Conservation (phyloP, 1,139 yeast species). For the Schwanniomyces etchellsii region DNA sequence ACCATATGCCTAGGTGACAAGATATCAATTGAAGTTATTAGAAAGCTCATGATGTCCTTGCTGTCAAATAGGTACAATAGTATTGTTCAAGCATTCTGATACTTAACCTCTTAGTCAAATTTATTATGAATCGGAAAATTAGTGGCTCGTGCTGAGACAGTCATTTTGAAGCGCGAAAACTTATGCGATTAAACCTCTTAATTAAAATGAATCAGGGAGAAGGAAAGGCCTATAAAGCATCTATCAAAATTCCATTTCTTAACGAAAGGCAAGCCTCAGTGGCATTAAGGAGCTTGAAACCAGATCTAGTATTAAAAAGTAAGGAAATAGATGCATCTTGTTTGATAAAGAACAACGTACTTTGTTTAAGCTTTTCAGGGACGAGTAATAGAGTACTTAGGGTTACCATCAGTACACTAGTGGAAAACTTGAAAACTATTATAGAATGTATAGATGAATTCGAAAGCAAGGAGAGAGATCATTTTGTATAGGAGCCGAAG, state of each 20-base stretch:
- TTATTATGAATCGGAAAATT: too few relatives aligned
- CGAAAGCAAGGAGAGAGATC: constrained; percentile 29
- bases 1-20: too few relatives aligned
- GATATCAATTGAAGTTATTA: too few relatives aligned
- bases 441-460: constrained; percentile 66
- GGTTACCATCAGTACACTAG: constrained; percentile 64
- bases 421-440: constrained; percentile 60
- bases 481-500: too few relatives aligned
- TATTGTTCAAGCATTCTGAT: too few relatives aligned
- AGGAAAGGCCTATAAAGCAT: constrained; percentile 2
- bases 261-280: constrained; percentile 54
- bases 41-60: too few relatives aligned
- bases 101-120: too few relatives aligned
- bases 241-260: constrained; percentile 52
- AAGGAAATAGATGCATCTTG: constrained; percentile 49
- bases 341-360: constrained; percentile 16
- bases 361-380: constrained; percentile 47
- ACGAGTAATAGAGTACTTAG: constrained; percentile 59
- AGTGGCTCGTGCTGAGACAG: too few relatives aligned
- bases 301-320: constrained; percentile 75
- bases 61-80: too few relatives aligned
- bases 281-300: constrained; percentile 54
- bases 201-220: too few relatives aligned
- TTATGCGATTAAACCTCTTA: too few relatives aligned
- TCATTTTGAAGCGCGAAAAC: too few relatives aligned